Conservation (phyloP, 2,329 filamentous ascomycete species). For the Berkeleyomyces rouxiae region DNA sequence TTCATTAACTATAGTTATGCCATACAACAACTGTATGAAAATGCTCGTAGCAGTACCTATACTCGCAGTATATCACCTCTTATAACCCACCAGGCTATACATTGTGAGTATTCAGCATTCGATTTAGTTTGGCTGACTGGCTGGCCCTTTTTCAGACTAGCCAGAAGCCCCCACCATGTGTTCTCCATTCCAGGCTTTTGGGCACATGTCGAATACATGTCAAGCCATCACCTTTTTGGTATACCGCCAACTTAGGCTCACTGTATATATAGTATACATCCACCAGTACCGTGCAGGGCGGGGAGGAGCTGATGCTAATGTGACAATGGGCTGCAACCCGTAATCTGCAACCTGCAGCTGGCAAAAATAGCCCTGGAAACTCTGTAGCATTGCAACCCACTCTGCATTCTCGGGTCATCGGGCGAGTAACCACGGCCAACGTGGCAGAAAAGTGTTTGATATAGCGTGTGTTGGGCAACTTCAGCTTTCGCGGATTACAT, state of each 20-base stretch:
- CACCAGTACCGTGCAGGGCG: background rate
- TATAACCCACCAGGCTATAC: background rate
- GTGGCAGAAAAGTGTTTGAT: constrained; percentile 3
- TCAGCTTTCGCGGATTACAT: background rate
- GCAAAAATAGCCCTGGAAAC: background rate
- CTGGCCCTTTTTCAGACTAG: background rate
- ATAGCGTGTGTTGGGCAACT: background rate
- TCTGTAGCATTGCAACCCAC: background rate
- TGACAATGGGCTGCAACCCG: background rate
- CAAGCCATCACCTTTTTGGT: background rate
- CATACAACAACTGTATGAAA: background rate
- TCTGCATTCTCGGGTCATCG: background rate
- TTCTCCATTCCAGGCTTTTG: background rate
- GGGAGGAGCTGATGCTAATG: background rate
- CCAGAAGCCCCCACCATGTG: background rate
- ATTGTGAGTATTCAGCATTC: background rate
- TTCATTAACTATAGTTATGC: background rate
- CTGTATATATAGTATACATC: background rate
- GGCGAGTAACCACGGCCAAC: background rate
- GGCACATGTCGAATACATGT: background rate
- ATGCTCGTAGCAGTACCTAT: background rate
- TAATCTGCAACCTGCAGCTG: background rate
- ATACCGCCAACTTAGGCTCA: background rate
- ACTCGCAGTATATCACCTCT: background rate
- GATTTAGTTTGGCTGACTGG: background rate